Base-by-base conservation (phyloP, 768 basidiomycete genomes). In the Galerina marginata region DNA sequence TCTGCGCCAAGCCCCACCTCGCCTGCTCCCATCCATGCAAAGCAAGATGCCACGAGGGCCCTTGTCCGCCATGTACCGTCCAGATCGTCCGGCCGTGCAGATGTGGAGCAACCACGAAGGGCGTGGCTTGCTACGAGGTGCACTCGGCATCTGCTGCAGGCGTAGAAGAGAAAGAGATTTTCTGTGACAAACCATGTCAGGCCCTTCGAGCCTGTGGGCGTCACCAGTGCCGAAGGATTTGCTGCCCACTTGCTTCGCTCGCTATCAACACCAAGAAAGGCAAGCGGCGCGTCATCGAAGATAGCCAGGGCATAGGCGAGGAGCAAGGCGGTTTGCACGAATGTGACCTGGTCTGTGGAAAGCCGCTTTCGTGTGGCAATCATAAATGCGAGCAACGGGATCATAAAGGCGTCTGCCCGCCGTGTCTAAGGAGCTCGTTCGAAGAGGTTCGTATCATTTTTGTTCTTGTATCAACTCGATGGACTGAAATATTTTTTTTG, bases 381-480 rank as follows among this genome's bases (percentile, higher is more conserved):
- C 94, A 96, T 70, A 77, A 73, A 5, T 99, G 96, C 70, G 87
- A 90, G 60, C 81, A 82, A 67, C 78, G 80, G 42, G 96, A 99
- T 70, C 96, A 99, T 72, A 84, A 80, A 59, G 93, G 94, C 0
- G 74, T 82, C 0, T 99, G 97, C 71, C 87, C 84, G 0, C 82
- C 88, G 20, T 99, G 97, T 74, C 77, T 96, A 52, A 83, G 88
- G 71, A 94, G 94, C 46, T 89, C 90, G 1, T 99, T 96, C 66
- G 95, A 98, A 43, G 97, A 99, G 86, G 89, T 90, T 33, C 7
- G 29, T 7, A 33, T 33, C 29, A 33, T 33, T 33, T 7, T 33
- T 2, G 29, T 33, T 33, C 29, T 33, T 33, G 29, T 33, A 33
- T 33, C 29, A 33, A 33, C 4, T 33, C 29, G 29, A 33, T 33